phyloP scores from a whole-genome alignment of 306 rosid species.

The Trichosanthes truncata region DNA sequence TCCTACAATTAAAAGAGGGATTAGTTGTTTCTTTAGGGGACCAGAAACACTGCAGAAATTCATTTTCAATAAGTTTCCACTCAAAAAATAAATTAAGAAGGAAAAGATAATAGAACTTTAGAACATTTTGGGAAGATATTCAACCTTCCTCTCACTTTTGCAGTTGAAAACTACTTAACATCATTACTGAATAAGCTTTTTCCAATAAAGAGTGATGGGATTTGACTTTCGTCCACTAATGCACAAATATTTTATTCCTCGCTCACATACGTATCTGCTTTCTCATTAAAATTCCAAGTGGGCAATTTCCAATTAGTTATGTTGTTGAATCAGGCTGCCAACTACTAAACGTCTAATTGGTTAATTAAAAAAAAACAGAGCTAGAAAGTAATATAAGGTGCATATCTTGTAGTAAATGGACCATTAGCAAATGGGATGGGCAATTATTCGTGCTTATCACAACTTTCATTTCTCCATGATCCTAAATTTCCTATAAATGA shows the following conservation, averaged over 20 bases:
- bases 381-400: conserved; percentile 6
- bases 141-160: conserved; percentile 27
- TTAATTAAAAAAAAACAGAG: background rate
- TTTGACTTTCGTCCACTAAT: conserved; percentile 30
- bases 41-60: conserved; percentile 8
- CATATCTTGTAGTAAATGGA: conserved; percentile 6
- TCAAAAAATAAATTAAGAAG: background rate
- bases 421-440: conserved; percentile 12
- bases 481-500: conserved; percentile 6
- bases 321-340: conserved; percentile 11
- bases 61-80: background rate
- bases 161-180: conserved; percentile 27
- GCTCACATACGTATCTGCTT: background rate
- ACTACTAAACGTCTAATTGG: conserved; percentile 3
- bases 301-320: conserved; percentile 5
- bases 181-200: conserved; percentile 28
- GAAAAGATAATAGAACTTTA: background rate
- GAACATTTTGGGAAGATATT: conserved; percentile 13
- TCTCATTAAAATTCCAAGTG: conserved; percentile 9
- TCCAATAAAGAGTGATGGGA: conserved; percentile 19
- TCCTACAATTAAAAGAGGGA: conserved; percentile 4
- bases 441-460: conserved; percentile 4
- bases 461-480: conserved; percentile 6
- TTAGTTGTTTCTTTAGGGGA: conserved; percentile 1
- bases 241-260: conserved; percentile 16